Evolutionary conservation across 768 basidiomycete species (phyloP), one percentile per base, ranked within the genome.

Genomic region (Psilocybe tampanensis): DNA sequence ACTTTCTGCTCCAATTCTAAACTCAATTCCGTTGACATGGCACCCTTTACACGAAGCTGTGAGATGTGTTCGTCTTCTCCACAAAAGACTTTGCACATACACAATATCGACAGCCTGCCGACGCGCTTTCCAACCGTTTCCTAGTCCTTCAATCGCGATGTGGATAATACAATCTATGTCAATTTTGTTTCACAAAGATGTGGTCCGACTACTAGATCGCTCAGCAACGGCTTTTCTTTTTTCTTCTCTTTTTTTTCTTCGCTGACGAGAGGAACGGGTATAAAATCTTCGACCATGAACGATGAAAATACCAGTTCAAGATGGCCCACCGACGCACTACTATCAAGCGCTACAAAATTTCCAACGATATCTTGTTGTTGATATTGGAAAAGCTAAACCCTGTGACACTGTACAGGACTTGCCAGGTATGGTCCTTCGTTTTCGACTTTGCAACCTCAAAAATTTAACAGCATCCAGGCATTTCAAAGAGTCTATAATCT

Each of bases 11-110:
- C 64, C 53, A 64, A 69, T 64, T 64, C 64, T 59, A 73, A 73
- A 70, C 68, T 68, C 66, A 75, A 76, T 66, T 64, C 63, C 71
- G 82, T 83, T 82, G 82, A 82, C 82, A 82, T 83, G 81, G 71
- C 78, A 80, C 65, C 76, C 71, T 68, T 69, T 71, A 74, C 70
- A 73, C 71, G 71, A 73, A 71, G 67, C 62, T 70, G 65, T 68
- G 71, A 70, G 68, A 69, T 66, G 66, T 67, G 65, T 67, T 56
- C 66, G 60, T 65, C n/a, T 66, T 68, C 62, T 62, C 76, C 72
- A 81, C 80, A 82, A 82, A 83, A 83, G 76, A 75, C 70, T 64
- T 65, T 65, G 62, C 60, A 68, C 63, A 66, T 66, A 74, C 69
- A 80, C 79, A 80, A 79, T 81, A 76, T 69, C 56, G 57, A 67